Conservation (phyloP, 768 basidiomycete species). For the Lactarius indigo region DNA sequence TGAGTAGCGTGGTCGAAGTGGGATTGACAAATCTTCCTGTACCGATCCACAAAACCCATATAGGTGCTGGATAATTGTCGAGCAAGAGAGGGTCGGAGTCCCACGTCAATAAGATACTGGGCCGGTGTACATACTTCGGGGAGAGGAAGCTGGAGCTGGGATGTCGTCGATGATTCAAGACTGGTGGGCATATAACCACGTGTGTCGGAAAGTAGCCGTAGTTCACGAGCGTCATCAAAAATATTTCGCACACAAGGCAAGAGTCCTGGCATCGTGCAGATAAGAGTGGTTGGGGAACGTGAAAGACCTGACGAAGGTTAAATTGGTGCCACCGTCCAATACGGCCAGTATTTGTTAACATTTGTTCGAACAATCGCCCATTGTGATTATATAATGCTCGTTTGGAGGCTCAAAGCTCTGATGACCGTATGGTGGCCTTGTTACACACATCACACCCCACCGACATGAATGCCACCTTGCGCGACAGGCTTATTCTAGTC, state of each 20-base stretch:
- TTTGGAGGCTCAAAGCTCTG: background rate
- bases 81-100: slow-evolving; percentile 2
- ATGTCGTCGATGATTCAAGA: background rate
- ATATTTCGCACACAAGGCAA: background rate
- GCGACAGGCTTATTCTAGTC: background rate
- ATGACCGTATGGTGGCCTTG: background rate
- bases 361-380: background rate
- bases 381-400: slow-evolving; percentile 16
- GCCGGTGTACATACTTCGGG: background rate
- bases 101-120: slow-evolving; percentile 6
- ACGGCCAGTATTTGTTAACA: background rate
- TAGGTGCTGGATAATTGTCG: background rate
- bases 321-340: background rate
- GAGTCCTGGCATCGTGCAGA: background rate
- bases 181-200: accelerated
- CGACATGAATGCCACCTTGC: slow-evolving; percentile 10
- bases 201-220: background rate
- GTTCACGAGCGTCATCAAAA: background rate
- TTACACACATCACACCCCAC: background rate
- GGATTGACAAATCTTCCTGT: background rate
- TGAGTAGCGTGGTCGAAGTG: background rate
- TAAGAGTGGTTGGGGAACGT: background rate
- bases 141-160: slow-evolving; percentile 1
- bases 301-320: background rate
- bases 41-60: background rate